Base-by-base conservation (phyloP, 2,329 filamentous ascomycete species). In the Talaromyces sp. region DNA sequence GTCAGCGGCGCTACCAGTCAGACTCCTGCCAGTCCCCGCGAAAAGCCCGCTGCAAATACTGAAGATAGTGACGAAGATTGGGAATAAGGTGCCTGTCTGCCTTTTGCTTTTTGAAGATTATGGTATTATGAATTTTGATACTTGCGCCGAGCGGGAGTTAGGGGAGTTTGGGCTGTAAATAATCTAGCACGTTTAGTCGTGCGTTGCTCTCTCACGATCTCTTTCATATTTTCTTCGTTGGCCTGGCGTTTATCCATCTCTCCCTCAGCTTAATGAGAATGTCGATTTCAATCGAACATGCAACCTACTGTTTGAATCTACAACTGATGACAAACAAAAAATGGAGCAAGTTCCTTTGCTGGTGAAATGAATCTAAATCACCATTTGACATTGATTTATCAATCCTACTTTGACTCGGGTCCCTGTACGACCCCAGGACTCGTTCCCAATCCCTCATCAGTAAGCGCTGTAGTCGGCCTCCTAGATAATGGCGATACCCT, bases 1-100 rank as follows among this genome's bases (percentile, higher is more conserved):
- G 91, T 99, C 46, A 92, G 89, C 53, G 89, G 89, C 51, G 83
- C 84, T 45, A 85, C 87, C 37, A 96, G 89, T 71, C 88, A 89
- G 63, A 87, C 91, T 17, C 88, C 91, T 1, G 81, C 83, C 5
- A 86, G 82, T 60, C 84, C 84, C 2, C 81, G 81, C 67, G 81
- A 84, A 58, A 74, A 73, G 60, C 33, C 46, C 2, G 17, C 25
- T 10, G 39, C 71, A 15, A 75, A 76, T 56, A 71, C 67, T 3
- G 79, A 81, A 56, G 85, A 89, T 62, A 87, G 84, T 63, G 87
- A 89, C 59, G 84, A 89, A 65, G 89, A 91, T 68, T 91, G 88
- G 87, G 88, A 91, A 75, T 91, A 80, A 73, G 35, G n/a, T 13
- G 15, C 17, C 39, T 51, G 33, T 41, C 2, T 43, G 9, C 3